Evolutionary conservation across 495 filamentous ascomycete genomes (phyloP), one percentile per base, ranked within the genome.

Genomic region (Podospora pseudocomata): DNA sequence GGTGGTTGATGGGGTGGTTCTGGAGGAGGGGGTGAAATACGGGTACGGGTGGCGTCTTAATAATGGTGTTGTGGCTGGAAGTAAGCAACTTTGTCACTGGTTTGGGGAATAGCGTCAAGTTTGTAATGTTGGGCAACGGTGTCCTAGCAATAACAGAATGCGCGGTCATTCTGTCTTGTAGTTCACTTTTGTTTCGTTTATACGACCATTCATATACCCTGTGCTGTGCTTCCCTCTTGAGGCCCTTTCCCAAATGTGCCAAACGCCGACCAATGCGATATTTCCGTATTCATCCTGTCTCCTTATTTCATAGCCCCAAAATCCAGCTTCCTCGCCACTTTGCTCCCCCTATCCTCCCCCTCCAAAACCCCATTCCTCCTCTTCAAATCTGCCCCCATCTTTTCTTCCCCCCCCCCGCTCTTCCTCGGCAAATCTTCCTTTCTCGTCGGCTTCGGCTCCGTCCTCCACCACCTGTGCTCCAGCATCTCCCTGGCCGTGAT

Each of bases 291-390:
- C 7, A 32, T 7, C 30, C 30, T 49, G 39, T 16, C 39, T 6
- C 18, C 19, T 62, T 81, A 87, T 79, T 83, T 87, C 73, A 80
- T 78, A 18, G 78, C 82, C 4, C 86, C 85, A 82, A 98, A 99
- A 78, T 97, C 90, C 72, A 99, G 77, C 77, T 91, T 95, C 70
- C 94, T 86, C 39, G 96, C 93, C 28, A 97, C 91, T 73, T 91
- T 92, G 54, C 70, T 86, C 77, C 78, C 84, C 81, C 73, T 86
- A 3, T 55, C 78, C 15, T 86, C 84, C 27, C 89, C 87, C 20
- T 92, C 88, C 60, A 90, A 66, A 60, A 93, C 82, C 0, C 92
- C 93, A n/a, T 87, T 90, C 65, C 89, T 84, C 69, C 92, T 85
- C 79, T 91, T 93, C 68, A 97, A 74, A 77, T 97, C 94, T 62